Evolutionary conservation across 768 basidiomycete genomes (phyloP).

Genomic region (Pleurotus tuber-regium): DNA sequence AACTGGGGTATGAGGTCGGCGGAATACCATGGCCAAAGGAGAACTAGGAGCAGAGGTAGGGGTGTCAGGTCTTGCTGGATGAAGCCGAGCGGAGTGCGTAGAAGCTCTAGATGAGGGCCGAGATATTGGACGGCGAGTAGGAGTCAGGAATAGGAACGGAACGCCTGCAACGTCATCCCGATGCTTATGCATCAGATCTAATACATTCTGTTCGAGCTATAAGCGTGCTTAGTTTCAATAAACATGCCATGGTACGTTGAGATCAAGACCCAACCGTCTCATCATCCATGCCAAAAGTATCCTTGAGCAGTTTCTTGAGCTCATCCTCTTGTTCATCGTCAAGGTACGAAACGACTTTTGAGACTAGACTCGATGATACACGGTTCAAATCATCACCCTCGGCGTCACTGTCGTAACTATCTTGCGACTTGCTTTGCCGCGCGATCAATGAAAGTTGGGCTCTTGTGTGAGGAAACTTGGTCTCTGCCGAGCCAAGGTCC

Average conservation of each 20-base stretch:
- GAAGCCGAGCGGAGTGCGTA: conserved; percentile 61
- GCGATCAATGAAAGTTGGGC: conserved; percentile 76
- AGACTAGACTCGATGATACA: conserved; percentile 64
- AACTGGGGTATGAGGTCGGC: conserved; percentile 76
- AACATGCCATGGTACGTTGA: conserved; percentile 10
- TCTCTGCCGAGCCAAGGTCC: conserved; percentile 7
- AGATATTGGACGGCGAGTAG: conserved; percentile 74
- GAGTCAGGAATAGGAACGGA: conserved; percentile 80
- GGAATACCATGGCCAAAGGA: conserved; percentile 71
- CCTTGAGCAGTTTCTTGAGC: conserved; percentile 73
- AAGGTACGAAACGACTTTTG: conserved; percentile 67
- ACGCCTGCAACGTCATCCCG: conserved; percentile 81
- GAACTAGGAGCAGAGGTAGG: conserved; percentile 74
- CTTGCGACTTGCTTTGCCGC: conserved; percentile 58
- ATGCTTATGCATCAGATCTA: conserved; percentile 96
- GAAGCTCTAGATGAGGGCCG: conserved; percentile 81
- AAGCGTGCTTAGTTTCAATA: conserved; percentile 14
- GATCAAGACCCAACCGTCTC: conserved; percentile 51
- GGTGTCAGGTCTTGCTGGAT: conserved; percentile 67
- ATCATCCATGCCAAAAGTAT: conserved; percentile 65
- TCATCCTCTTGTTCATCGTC: conserved; percentile 85
- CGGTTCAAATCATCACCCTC: conserved; percentile 50
- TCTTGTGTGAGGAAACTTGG: conserved; percentile 77
- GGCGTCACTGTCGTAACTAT: conserved; percentile 54
- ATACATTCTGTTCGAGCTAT: conserved; percentile 82